Evolutionary conservation across 1,139 yeast species (phyloP).

Genomic region (Protomyces macrosporus): DNA sequence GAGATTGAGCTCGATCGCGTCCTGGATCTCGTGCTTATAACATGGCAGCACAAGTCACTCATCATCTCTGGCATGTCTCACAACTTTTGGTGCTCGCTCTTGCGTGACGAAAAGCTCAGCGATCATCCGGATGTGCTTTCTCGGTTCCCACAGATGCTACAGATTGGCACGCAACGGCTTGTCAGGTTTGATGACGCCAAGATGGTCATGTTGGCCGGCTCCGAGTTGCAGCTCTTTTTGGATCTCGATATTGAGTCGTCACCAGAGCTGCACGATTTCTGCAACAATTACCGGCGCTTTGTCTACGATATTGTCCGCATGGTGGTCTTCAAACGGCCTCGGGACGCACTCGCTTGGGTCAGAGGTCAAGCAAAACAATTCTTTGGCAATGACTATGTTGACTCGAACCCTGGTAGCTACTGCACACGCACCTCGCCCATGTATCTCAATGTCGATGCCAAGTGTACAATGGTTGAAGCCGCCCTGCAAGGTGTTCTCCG

Average conservation of each 20-base stretch:
- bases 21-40: constrained; percentile 65
- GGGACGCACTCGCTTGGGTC: constrained; percentile 76
- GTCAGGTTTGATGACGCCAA: constrained; percentile 65
- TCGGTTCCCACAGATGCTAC: constrained; percentile 62
- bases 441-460: constrained; percentile 71
- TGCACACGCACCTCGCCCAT: constrained; percentile 54
- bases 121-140: constrained; percentile 30
- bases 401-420: constrained; percentile 1
- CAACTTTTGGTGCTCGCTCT: constrained; percentile 72
- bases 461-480: constrained; percentile 80
- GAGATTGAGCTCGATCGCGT: constrained; percentile 43
- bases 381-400: constrained; percentile 47
- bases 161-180: constrained; percentile 72
- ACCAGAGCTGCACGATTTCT: constrained; percentile 71
- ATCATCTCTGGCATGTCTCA: constrained; percentile 86
- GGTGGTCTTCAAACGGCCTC: constrained; percentile 78
- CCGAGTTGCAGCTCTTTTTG: constrained; percentile 49
- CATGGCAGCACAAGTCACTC: constrained; percentile 78
- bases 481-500: constrained; percentile 90
- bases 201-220: constrained; percentile 49
- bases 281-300: constrained; percentile 73
- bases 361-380: constrained; percentile 58
- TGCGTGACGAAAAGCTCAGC: constrained; percentile 44
- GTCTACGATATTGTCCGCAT: constrained; percentile 88
- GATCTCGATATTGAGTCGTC: constrained; percentile 82